Base-by-base conservation (phyloP, 1,284 basidiomycete genomes). In the Peniophora sp. region DNA sequence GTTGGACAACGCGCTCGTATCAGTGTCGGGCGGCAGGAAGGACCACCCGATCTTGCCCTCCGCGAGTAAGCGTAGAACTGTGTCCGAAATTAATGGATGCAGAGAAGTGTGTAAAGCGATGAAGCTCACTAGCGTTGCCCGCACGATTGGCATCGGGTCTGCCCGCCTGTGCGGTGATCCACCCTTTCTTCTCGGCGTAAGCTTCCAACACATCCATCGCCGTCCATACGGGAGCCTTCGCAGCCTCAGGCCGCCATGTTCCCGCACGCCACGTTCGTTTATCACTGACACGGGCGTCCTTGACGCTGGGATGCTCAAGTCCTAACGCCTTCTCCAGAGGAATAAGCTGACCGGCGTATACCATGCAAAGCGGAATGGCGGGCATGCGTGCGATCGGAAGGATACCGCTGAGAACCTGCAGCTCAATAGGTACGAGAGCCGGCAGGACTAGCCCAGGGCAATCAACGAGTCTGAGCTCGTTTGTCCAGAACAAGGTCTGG, bases 341-440 rank as follows among this genome's bases (percentile, higher is more conserved):
- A 19, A 96, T 69, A 45, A 86, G 73, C 50, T 77, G 71, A 11
- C 81, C 77, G 9, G 82, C 82, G 59, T 81, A 83, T 59, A 86
- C 70, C 32, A 90, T 77, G 60, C 88, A 92, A 19, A 84, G 75
- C 0, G 89, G 79, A 17, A 93, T 72, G 0, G 90, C 90, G 27
- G 90, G 85, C 51, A 95, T 83, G 58, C 85, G 88, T 19, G 85
- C 89, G 54, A 97, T 95, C 11, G 92, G 92, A n/a, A 96, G 73
- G 58, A 93, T 83, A 6, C 86, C 88, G 22, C 75, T 77, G 50
- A 92, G 75, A 47, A 89, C 86, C 71, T 92, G 89, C 58, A 83
- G 77, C 63, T 93, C 90, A 76, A 92, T 81, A 2, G 83, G 85
- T 2, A 85, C 78, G 55, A 82, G 75, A 55, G 81, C 85, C 8